Conservation (phyloP, 208 protist species). For the Wallacemonas sp. region DNA sequence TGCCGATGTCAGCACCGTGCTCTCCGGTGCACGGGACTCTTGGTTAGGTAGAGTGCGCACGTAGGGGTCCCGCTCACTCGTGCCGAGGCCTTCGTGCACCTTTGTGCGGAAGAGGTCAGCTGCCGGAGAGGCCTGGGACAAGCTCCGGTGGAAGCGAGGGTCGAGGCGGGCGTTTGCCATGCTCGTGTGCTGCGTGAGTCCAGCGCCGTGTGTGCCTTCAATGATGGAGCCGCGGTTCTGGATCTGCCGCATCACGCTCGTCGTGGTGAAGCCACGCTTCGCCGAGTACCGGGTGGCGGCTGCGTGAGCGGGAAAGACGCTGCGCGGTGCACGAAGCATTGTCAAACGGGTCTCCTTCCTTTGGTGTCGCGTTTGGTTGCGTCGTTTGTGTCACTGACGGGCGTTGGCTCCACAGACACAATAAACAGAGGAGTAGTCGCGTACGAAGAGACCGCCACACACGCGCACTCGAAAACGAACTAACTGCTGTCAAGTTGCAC, state of each 20-base stretch:
- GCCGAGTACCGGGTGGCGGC: neutral
- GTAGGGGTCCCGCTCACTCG: slow-evolving; percentile 71
- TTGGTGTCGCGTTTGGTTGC: too few species aligned
- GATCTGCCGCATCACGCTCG: slow-evolving; percentile 15
- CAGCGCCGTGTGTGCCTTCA: slow-evolving; percentile 56
- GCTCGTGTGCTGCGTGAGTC: slow-evolving; percentile 54
- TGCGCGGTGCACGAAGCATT: neutral
- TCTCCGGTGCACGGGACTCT: slow-evolving; percentile 47
- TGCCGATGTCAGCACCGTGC: slow-evolving; percentile 41
- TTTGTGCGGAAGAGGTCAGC: slow-evolving; percentile 76
- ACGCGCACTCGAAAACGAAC: too few species aligned
- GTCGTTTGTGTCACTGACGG: too few species aligned
- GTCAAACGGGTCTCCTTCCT: too few species aligned
- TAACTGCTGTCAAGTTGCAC: too few species aligned
- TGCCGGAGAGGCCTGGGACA: slow-evolving; percentile 43
- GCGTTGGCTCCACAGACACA: too few species aligned
- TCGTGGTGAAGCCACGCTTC: neutral
- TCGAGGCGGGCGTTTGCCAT: slow-evolving; percentile 30
- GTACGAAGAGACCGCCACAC: too few species aligned
- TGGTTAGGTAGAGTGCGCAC: slow-evolving; percentile 72
- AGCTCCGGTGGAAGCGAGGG: slow-evolving; percentile 18
- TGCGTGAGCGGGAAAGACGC: neutral
- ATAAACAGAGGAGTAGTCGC: too few species aligned
- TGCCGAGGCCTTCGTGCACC: slow-evolving; percentile 80
- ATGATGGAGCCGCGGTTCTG: slow-evolving; percentile 62